These are phyloP conservation scores for Voacanga thouarsii DNA, from an alignment of 257 asterid species.

Conservation along the genomic window DNA sequence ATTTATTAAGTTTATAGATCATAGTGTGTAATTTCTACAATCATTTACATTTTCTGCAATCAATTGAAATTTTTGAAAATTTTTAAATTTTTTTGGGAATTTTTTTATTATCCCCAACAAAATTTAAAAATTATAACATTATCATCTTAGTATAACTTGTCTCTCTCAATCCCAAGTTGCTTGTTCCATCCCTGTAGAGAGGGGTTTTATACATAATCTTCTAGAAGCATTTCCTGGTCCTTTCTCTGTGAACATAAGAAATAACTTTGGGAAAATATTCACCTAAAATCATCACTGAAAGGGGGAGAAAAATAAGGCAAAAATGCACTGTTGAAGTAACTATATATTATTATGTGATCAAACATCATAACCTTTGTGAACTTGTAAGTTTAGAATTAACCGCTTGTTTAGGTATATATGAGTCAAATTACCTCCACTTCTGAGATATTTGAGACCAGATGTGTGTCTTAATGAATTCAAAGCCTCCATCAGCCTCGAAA, in stretches of 20 bases:
- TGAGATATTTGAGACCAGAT: constrained; percentile 77
- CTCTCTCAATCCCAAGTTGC: constrained; percentile 37
- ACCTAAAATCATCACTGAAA: too few species aligned
- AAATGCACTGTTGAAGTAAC: background rate
- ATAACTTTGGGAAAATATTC: background rate
- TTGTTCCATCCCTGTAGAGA: too few species aligned
- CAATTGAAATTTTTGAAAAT: background rate
- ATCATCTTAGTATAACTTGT: constrained; percentile 4
- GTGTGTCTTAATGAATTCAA: constrained; percentile 69
- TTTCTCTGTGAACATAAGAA: constrained; percentile 39
- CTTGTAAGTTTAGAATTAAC: background rate
- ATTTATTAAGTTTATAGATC: background rate
- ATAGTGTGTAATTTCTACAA: background rate
- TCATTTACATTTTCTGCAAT: background rate
- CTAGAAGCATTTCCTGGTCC: constrained; percentile 60
- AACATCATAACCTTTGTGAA: background rate
- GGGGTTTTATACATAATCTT: too few species aligned
- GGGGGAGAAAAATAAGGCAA: background rate
- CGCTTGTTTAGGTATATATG: background rate
- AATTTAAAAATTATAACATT: too few species aligned
- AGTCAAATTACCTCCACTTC: constrained; percentile 66
- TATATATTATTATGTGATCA: too few species aligned
- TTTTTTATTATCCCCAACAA: too few species aligned
- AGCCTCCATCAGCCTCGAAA: constrained; percentile 72
- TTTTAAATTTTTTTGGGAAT: constrained; percentile 8